Percentiles rank a stretch among this genome's conserved stretches.
These are phyloP conservation scores for Tubosaeta sp. DNA, from an alignment of 768 basidiomycete genomes.

Conservation along the genomic window DNA sequence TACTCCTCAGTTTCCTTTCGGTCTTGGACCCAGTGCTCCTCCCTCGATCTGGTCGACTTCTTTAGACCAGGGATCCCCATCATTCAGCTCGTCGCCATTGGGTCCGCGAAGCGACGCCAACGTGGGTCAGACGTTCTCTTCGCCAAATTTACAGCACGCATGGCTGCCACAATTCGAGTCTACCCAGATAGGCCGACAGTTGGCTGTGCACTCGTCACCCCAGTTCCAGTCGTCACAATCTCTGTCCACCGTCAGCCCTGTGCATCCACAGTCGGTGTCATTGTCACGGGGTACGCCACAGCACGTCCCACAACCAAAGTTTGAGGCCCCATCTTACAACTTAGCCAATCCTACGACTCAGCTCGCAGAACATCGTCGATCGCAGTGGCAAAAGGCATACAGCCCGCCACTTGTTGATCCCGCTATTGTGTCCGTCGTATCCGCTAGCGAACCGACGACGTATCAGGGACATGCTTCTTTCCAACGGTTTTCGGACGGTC, in stretches of 20 bases:
- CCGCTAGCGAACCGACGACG: slow-evolving; percentile 1
- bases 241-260: slow-evolving; percentile 5
- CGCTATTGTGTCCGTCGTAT: slow-evolving; percentile 17
- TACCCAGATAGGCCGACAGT: slow-evolving; percentile 12
- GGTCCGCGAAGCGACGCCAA: slow-evolving; percentile 13
- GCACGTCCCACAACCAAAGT: slow-evolving; percentile 10
- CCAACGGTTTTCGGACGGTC: slow-evolving; percentile 9
- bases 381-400: slow-evolving; percentile 12
- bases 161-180: slow-evolving; percentile 28
- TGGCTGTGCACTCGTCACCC: slow-evolving; percentile 4
- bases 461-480: slow-evolving; percentile 8
- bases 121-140: slow-evolving; percentile 8
- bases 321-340: slow-evolving; percentile 9
- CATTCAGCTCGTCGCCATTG: slow-evolving; percentile 8
- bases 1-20: slow-evolving; percentile 47
- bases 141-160: slow-evolving; percentile 9
- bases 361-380: slow-evolving; percentile 8
- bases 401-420: slow-evolving; percentile 16
- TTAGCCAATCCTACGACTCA: slow-evolving; percentile 7
- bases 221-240: slow-evolving; percentile 13
- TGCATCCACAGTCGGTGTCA: slow-evolving; percentile 16
- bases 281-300: slow-evolving; percentile 14
- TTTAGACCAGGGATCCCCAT: slow-evolving; percentile 39
- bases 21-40: slow-evolving; percentile 44
- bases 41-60: slow-evolving; percentile 69